Base-by-base conservation (phyloP, 2,329 filamentous ascomycete genomes). In the Rugonectria rugulosa region DNA sequence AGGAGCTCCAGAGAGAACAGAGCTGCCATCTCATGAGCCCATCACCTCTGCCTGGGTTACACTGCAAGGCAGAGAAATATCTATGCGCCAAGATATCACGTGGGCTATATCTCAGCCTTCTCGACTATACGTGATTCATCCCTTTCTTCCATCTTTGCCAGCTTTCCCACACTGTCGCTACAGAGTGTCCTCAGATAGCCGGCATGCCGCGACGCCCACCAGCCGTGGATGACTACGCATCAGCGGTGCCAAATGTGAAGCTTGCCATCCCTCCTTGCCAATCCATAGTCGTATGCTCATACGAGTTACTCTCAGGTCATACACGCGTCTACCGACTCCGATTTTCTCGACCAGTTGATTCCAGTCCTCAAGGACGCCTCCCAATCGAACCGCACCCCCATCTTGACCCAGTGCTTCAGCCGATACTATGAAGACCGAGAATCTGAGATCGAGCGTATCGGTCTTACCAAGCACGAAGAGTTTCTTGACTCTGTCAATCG, bases 271-370 rank as follows among this genome's bases (percentile, higher is more conserved):
- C 59, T 62, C 5, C 23, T 7, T 2, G 3, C n/a, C 26, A 27
- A 53, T 11, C 5, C 15, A 5, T 42, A 37, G 47, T 49, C 27
- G 15, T 44, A 47, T 51, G 50, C 45, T 63, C 56, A 64, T 50
- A 7, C n/a, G 12, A 26, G 31, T 41, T 20, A 5, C 40, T 12
- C 17, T 40, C 38, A 99, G 92, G 96, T 98, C 64, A 93, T 97
- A 59, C 86, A 96, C 66, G 92, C 94, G 2, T 90, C 92, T 11
- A 92, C 93, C 19, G 94, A 98, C 69, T 84, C 89, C 44, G 95
- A 99, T 68, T 98, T 97, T 70, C 87, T 99, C 61, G 95, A 98
- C 72, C 94, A 97, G 70, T 79, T 99, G 45, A 97, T 98, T 42
- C 94, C 93, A 9, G 90, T 96, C 2, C 88, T 99, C 60, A 95